Conservation (phyloP, 495 filamentous ascomycete species). For the Bryoglossum gracile region DNA sequence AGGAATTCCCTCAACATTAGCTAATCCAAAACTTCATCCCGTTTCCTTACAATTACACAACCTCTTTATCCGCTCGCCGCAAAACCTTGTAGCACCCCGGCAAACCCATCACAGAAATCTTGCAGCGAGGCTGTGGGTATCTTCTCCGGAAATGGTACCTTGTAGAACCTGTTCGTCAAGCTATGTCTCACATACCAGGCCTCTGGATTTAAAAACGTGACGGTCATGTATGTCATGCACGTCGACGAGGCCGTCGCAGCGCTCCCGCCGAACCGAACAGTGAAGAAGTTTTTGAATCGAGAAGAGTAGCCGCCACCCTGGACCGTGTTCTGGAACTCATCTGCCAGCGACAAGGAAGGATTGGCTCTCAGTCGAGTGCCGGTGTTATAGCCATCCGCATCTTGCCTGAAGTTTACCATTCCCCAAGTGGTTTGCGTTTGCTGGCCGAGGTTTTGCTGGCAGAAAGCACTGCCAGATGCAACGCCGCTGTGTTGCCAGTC, state of each 20-base stretch:
- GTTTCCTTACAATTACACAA: no score
- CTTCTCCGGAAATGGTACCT: background rate
- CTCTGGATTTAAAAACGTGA: background rate
- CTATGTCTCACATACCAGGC: background rate
- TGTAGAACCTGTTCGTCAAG: background rate
- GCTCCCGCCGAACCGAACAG: background rate
- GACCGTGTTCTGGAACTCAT: background rate
- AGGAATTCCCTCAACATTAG: no score
- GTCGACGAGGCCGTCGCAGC: background rate
- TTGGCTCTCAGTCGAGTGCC: background rate
- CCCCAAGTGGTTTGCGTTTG: background rate
- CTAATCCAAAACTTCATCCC: no score
- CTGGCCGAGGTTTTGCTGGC: background rate
- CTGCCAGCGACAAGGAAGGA: background rate
- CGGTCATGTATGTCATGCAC: background rate
- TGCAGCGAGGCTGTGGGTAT: background rate
- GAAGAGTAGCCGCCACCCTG: background rate
- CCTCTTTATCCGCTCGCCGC: background rate
- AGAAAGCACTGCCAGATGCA: background rate
- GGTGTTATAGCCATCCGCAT: background rate
- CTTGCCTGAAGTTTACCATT: background rate
- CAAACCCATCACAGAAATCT: background rate
- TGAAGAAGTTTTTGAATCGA: background rate
- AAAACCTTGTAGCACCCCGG: background rate
- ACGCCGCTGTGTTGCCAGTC: background rate